Percentiles rank a stretch among this genome's conserved stretches.
Conservation (phyloP, 306 rosid genomes). For the Mucuna pruriens region DNA sequence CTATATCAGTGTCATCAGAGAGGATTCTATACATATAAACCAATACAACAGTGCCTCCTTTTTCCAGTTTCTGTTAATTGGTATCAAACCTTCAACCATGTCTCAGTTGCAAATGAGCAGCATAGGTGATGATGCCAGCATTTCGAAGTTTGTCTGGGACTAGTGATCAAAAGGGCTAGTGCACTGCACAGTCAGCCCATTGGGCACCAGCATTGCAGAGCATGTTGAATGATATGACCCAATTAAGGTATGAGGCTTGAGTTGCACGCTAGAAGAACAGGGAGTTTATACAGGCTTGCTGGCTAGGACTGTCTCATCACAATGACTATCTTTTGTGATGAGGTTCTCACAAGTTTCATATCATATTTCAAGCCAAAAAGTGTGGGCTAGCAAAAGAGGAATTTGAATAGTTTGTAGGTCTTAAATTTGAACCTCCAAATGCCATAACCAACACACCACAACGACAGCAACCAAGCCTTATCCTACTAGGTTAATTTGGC, state of each 20-base stretch:
- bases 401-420: not conserved
- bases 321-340: not conserved
- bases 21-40: not conserved
- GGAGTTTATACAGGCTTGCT: not conserved
- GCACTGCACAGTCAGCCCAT: too few relatives aligned
- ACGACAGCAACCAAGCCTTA: not conserved
- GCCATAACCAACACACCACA: not conserved
- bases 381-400: not conserved
- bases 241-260: too few relatives aligned
- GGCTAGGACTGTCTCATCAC: not conserved
- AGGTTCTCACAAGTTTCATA: not conserved
- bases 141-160: too few relatives aligned
- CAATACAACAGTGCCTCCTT: not conserved
- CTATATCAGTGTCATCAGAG: not conserved
- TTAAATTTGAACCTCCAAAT: not conserved
- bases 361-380: not conserved
- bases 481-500: not conserved
- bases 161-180: too few relatives aligned
- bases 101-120: too few relatives aligned
- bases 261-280: too few relatives aligned
- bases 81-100: not conserved
- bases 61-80: not conserved
- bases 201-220: too few relatives aligned
- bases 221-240: too few relatives aligned
- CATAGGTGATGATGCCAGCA: too few relatives aligned